Conservation (phyloP, 352 stramenopile species). For the Peronospora destructor region DNA sequence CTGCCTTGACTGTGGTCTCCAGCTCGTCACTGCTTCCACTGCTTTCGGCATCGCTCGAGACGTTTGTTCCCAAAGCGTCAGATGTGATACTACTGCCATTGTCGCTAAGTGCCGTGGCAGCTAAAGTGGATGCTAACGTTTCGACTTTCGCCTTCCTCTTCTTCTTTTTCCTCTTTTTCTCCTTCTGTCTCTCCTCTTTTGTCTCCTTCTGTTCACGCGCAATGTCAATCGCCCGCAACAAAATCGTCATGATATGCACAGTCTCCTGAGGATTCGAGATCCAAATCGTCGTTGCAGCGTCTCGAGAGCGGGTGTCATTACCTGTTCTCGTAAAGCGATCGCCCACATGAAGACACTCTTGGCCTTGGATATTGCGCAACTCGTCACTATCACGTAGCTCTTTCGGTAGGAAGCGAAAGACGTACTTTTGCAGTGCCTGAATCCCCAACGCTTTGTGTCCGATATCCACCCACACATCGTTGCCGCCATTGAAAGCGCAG, state of each 20-base stretch:
- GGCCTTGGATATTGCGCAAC: conserved; percentile 58
- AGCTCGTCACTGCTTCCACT: conserved; percentile 30
- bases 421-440: conserved; percentile 84
- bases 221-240: conserved; percentile 70
- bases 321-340: conserved; percentile 88
- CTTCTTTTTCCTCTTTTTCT: conserved; percentile 24
- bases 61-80: conserved; percentile 13
- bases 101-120: conserved; percentile 10
- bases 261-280: conserved; percentile 93
- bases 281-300: conserved; percentile 91
- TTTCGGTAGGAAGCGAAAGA: conserved; percentile 63
- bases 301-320: conserved; percentile 91
- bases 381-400: conserved; percentile 64
- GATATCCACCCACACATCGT: conserved; percentile 94
- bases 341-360: conserved; percentile 92
- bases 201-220: conserved; percentile 30
- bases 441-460: conserved; percentile 95
- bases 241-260: conserved; percentile 90
- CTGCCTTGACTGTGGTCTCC: conserved; percentile 50
- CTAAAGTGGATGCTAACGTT: conserved; percentile 8
- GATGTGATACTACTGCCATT: conserved; percentile 21
- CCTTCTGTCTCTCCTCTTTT: conserved; percentile 14
- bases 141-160: conserved; percentile 21
- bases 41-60: conserved; percentile 25
- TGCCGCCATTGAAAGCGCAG: conserved; percentile 94